Evolutionary conservation across 768 basidiomycete species (phyloP), one percentile per base, ranked within the genome.

Genomic region (Psilocybe azurescens): DNA sequence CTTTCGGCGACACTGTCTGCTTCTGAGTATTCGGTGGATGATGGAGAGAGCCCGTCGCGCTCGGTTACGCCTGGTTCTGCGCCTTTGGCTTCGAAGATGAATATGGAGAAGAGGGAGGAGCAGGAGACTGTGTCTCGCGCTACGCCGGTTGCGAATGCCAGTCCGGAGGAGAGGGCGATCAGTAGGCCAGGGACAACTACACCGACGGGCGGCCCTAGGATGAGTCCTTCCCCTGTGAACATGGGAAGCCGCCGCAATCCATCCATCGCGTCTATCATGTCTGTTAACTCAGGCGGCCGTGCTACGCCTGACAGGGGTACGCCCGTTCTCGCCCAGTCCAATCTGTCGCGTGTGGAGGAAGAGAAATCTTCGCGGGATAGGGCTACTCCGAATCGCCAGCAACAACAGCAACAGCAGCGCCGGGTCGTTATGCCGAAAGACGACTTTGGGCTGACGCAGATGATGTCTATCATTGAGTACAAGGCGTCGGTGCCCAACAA

Each of bases 381-480:
- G 6, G 50, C 71, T 2, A 73, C 75, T 3, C 72, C 76, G 11
- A 82, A n/a, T 44, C 54, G 33, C 28, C 58, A 66, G 44, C 56
- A 50, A 13, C 76, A 77, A 46, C 58, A 66, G 44, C 56, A 50
- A 13, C 76, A 77, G 44, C 75, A 75, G 53, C 86, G 79, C 63
- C 83, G 75, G 49, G 79, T 82, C 36, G 72, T 85, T 47, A 74
- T 90, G 52, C 85, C 85, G n/a, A 83, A 82, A 63, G 88, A 96
- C 70, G 94, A 96, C 73, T 96, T 96, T 75, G 95, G 95, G 1
- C 78, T 97, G 28, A 77, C 85, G 7, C 83, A 88, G 55, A 95
- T 97, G 93, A 83, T 97, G 83, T 89, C 93, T 28, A 81, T 96
- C 47, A 94, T 97, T 58, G 90, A 95, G 73, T 82, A 84, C 39